Evolutionary conservation across 2,329 filamentous ascomycete genomes (phyloP), one percentile per base, ranked within the genome.

Genomic region (Aspergillus sp.): DNA sequence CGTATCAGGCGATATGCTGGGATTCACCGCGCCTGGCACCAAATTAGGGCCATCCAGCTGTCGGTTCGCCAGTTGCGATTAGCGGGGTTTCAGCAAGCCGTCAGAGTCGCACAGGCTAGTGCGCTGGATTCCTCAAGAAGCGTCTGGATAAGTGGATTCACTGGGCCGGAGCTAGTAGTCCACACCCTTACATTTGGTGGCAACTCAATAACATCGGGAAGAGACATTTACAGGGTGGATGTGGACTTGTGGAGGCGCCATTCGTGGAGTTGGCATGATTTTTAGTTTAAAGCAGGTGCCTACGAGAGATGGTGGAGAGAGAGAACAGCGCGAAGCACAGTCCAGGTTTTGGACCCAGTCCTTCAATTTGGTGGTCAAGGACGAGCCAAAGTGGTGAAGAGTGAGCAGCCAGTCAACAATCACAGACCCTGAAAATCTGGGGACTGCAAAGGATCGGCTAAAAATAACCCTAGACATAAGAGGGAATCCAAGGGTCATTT

Each of bases 371-470:
- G 5, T 44, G 3, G 4, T 44, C 41, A 3, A 21, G 41, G 8
- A 11, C 41, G 4, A 13, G n/a, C 7, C 6, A 8, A 10, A 44
- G 41, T 11, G 21, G 41, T 13, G 17, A 44, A 21, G 21, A 23
- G 19, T 13, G 8, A 42, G 8, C 8, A 42, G 39, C n/a, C 39
- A 42, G 39, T 17, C 15, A 17, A 17, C 17, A 11, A 21, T 21
- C 41, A 5, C 52, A 54, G 52, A 54, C 53, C 53, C 53, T 55
- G 53, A 47, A 55, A 55, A 55, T 55, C 53, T 55, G 53, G 53
- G 53, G 53, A 55, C 53, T 55, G 21, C 39, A 44, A 38, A 42
- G 53, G 53, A 55, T 55, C 53, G 53, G 41, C 53, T 44, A 55
- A 55, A 55, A 55, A 55, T 55, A 55, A 55, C 53, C 53, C 39